These are phyloP conservation scores for Oryza glumipatula DNA, from an alignment of 176 grass and related monocot genomes.

Conservation along the genomic window DNA sequence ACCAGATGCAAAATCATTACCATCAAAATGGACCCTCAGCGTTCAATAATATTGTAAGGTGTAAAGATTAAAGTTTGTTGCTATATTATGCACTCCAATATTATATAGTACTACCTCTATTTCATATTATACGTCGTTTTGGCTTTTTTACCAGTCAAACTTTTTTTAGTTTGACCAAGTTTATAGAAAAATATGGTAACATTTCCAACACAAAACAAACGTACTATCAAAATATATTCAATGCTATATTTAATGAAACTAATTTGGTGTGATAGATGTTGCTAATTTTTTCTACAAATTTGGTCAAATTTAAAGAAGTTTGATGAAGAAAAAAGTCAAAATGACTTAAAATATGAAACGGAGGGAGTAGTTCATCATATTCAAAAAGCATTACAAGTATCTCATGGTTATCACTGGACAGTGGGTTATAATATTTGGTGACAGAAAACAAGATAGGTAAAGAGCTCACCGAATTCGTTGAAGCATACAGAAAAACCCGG, in stretches of 20 bases:
- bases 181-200: no score
- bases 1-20: background rate
- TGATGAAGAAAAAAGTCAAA: no score
- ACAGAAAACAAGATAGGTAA: constrained; percentile 30
- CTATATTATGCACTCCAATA: constrained; percentile 11
- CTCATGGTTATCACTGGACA: background rate
- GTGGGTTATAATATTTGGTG: background rate
- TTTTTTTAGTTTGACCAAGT: no score
- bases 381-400: background rate
- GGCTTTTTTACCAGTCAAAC: no score
- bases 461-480: constrained; percentile 64
- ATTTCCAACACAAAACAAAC: no score
- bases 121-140: no score
- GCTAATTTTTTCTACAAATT: no score
- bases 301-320: no score
- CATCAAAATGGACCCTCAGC: background rate
- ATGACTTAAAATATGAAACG: no score
- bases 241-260: no score
- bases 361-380: background rate
- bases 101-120: background rate
- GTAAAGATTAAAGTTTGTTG: background rate
- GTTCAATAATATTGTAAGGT: background rate
- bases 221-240: no score
- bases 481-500: constrained; percentile 82
- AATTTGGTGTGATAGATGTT: no score